Base-by-base conservation (phyloP, 2,329 filamentous ascomycete genomes). In the Curvularia sp. region DNA sequence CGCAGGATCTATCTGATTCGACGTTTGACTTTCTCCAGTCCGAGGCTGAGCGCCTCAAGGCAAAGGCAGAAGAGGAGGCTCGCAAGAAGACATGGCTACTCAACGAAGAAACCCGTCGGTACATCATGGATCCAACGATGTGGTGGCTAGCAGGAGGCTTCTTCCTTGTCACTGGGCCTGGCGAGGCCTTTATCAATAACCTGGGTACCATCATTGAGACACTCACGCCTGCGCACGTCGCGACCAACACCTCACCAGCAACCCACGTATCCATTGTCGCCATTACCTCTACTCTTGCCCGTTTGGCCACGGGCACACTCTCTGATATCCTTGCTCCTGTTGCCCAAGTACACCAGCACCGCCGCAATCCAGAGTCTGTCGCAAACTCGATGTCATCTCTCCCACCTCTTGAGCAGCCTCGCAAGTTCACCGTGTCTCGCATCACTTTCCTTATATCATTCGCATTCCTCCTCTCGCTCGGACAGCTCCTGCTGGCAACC, bases 141-240 rank as follows among this genome's bases (percentile, higher is more conserved):
- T 99, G 94, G 94, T 91, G 88, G 74, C 89, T 99, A 66, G 92
- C 94, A 0, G 81, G 89, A 0, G 93, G 93, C 20, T 98, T 99
- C 79, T 92, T 98, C 77, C 85, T 98, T 62, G 91, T 97, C 68
- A 91, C 93, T 53, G 95, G 95, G 0, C 94, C 95, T 0, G 94
- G 93, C n/a, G 95, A 99, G 78, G 91, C 94, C 10, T 99, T 97
- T 76, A 93, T 98, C 79, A 99, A 98, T 80, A 99, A 98, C 70
- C 80, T 99, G 9, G 95, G 95, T 35, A 97, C 93, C 24, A 89
- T 99, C 61, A 93, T 98, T 67, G 89, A 91, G 66, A 96, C 94
- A 0, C 82, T 97, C 3, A 91, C 91, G 44, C 85, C 86, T 5
- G 80, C 80, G n/a, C 85, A 85, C 13, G 88, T 86, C 18, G 73